These are phyloP conservation scores for Neolentinus lepideus DNA, from an alignment of 1,284 basidiomycete genomes.

Conservation along the genomic window DNA sequence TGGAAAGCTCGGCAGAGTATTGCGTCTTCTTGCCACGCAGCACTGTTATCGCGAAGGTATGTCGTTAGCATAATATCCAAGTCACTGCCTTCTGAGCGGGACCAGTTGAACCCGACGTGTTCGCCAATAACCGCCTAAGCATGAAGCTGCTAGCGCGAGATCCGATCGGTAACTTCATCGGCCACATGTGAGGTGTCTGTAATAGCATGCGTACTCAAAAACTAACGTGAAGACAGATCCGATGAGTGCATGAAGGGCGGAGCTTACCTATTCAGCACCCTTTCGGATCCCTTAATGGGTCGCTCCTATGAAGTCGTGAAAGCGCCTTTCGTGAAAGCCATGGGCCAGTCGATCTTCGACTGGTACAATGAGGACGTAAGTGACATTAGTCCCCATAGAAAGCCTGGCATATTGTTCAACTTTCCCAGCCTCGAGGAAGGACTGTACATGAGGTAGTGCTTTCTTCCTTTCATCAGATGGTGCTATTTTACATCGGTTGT, in stretches of 20 bases:
- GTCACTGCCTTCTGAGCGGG: background rate
- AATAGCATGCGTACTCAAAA: too few relatives aligned
- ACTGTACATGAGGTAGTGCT: background rate
- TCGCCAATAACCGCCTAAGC: slow-evolving; percentile 20
- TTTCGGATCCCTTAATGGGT: slow-evolving; percentile 17
- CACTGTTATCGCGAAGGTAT: slow-evolving; percentile 32
- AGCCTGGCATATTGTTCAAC: background rate
- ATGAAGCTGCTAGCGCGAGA: slow-evolving; percentile 8
- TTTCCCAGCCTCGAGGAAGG: background rate
- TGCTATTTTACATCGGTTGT: slow-evolving; percentile 1
- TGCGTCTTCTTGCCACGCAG: slow-evolving; percentile 27
- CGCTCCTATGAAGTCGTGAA: slow-evolving; percentile 13
- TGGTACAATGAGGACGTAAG: slow-evolving; percentile 10
- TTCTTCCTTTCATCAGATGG: background rate
- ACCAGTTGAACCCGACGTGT: slow-evolving; percentile 13
- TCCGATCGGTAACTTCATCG: slow-evolving; percentile 1
- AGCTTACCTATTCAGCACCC: slow-evolving; percentile 14
- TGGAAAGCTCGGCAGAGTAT: slow-evolving; percentile 24
- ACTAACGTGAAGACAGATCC: slow-evolving; percentile 9
- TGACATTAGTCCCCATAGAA: background rate
- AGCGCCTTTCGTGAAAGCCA: slow-evolving; percentile 14
- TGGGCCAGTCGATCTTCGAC: slow-evolving; percentile 10
- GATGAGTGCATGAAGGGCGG: slow-evolving; percentile 15
- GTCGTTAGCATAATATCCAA: background rate
- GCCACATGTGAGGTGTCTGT: slow-evolving; percentile 10